Conservation (phyloP, 106 monocot genomes). For the Dioscorea alata region DNA sequence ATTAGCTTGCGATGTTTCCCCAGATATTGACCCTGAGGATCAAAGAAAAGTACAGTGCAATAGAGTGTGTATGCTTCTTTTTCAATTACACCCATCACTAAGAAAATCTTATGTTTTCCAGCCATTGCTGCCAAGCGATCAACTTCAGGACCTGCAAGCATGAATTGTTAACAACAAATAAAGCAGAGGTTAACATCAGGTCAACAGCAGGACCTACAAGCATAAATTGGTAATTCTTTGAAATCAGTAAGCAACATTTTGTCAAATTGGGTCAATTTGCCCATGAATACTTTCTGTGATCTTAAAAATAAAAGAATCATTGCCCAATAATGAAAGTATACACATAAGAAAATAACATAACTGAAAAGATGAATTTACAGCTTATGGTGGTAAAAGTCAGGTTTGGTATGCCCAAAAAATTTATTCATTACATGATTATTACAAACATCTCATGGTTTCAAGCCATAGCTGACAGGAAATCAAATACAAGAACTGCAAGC, state of each 20-base stretch:
- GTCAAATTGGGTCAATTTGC: no score
- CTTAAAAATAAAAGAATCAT: no score
- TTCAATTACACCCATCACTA: conserved; percentile 97
- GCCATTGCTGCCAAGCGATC: conserved; percentile 77
- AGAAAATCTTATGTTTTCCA: conserved; percentile 84
- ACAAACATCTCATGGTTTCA: conserved; percentile 87
- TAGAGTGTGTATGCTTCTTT: conserved; percentile 89
- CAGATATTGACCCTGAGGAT: conserved; percentile 71
- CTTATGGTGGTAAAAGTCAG: no score
- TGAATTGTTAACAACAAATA: background rate
- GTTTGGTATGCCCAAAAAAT: no score
- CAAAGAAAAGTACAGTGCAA: conserved; percentile 90
- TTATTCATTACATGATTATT: conserved; percentile 31
- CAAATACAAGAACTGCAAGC: conserved; percentile 76
- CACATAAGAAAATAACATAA: no score
- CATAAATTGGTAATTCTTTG: no score
- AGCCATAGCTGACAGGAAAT: conserved; percentile 72
- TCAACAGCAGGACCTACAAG: no score
- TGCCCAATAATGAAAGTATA: no score
- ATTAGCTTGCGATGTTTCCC: conserved; percentile 95
- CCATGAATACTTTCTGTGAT: no score
- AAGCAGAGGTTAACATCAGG: background rate
- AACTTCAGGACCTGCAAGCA: conserved; percentile 76
- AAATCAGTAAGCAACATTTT: no score
- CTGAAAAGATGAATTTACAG: no score